Percentiles rank a stretch among this genome's conserved stretches.
Conservation (phyloP, 495 filamentous ascomycete species). For the Lindgomyces ingoldianus region DNA sequence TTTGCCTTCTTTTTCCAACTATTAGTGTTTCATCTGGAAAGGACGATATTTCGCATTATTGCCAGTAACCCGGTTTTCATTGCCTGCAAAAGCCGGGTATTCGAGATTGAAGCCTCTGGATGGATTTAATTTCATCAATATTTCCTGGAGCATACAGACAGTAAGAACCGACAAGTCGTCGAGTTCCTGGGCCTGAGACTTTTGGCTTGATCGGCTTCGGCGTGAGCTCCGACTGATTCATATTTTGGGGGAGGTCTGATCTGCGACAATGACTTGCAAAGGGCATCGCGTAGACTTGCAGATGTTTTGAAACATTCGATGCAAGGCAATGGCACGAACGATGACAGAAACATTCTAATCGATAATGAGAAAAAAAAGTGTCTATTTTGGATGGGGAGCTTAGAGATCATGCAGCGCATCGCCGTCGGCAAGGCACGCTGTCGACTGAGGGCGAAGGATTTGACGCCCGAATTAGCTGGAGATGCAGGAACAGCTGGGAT, state of each 20-base stretch:
- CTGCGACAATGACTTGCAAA: background rate
- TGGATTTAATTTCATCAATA: constrained; percentile 4
- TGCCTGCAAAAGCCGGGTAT: no score
- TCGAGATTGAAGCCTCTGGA: no score
- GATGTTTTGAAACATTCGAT: background rate
- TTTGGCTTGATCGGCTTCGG: background rate
- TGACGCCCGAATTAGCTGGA: background rate
- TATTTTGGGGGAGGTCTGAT: background rate
- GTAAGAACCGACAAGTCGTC: no score
- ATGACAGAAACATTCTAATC: background rate
- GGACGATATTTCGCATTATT: no score
- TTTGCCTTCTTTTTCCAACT: background rate
- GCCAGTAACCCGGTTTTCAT: no score
- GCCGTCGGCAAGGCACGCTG: background rate
- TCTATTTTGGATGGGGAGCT: background rate
- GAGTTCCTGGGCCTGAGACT: no score
- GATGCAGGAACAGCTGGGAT: background rate
- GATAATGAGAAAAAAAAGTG: background rate
- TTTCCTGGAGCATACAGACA: background rate
- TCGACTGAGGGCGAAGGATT: background rate
- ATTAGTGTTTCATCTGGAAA: background rate
- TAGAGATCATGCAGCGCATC: background rate
- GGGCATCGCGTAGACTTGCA: background rate
- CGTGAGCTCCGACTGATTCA: background rate
- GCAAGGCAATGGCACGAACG: background rate